Base-by-base conservation (phyloP, 1,284 basidiomycete genomes). In the Leccinum griseonigrum region DNA sequence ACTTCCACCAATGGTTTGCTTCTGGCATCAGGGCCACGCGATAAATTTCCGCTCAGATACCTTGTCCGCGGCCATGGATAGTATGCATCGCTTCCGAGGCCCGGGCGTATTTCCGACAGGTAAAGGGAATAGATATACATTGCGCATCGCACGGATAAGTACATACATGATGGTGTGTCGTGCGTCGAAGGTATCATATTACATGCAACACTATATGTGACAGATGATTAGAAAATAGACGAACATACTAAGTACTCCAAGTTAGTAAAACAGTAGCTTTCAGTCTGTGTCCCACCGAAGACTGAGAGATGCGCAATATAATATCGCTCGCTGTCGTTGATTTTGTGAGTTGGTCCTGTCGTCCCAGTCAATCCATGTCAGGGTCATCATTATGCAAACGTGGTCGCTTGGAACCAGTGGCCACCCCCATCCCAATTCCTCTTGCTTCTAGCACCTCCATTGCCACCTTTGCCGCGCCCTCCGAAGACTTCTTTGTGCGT, bases 371-470 rank as follows among this genome's bases (percentile, higher is more conserved):
- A 68, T 79, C 77, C 73, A 79, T 70, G 67, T 79, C 81, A 64
- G 74, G 75, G 64, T 75, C 74, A 67, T 86, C 85, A 66, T 83
- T 80, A 59, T 83, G 78, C 64, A 84, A 74, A 67, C 85, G 83
- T 67, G 81, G 84, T 68, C 86, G 83, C 74, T 87, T 86, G 61
- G 81, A 76, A 57, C 81, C 71, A 46, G 79, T 72, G 43, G 69
- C 75, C 64, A 84, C 78, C 40, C 83, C 82, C 74, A 87, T 79
- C 34, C 85, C 87, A 66, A 92, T 85, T 40, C 90, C 91, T 70
- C 88, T 81, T 59, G 88, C 84, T 74, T 90, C 87, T 58, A 92
- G 77, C 18, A 89, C 87, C 74, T 91, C 88, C 76, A 90, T 83
- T 2, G 90, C 88, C 63, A 89, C 87, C 75, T 86, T 89, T 13